These are phyloP conservation scores for Nothophoma quercina DNA, from an alignment of 2,329 filamentous ascomycete genomes.

Conservation along the genomic window DNA sequence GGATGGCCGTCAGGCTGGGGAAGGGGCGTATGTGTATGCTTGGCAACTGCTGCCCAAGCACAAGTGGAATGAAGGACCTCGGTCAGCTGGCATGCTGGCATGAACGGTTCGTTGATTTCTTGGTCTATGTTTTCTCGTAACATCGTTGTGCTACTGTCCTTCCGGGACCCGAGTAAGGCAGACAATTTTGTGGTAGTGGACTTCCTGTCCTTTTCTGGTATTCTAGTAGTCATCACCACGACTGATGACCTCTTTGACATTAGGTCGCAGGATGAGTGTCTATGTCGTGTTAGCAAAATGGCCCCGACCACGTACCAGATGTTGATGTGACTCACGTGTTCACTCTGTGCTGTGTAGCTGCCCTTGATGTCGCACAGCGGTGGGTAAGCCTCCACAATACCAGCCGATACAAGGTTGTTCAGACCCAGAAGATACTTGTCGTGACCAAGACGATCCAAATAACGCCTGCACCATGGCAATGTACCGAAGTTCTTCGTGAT, in stretches of 20 bases:
- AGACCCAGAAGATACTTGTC: slow-evolving; percentile 92
- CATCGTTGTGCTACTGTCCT: slow-evolving; percentile 4
- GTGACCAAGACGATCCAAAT: slow-evolving; percentile 90
- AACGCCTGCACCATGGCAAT: slow-evolving; percentile 87
- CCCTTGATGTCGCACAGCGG: slow-evolving; percentile 92
- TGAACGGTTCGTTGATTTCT: no score
- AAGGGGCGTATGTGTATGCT: no score
- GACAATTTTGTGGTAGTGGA: background rate
- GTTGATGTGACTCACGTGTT: slow-evolving; percentile 74
- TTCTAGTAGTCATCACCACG: slow-evolving; percentile 81
- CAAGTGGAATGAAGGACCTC: no score
- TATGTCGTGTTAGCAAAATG: slow-evolving; percentile 30
- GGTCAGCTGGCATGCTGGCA: no score
- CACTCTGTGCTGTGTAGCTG: slow-evolving; percentile 91
- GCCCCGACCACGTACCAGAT: background rate
- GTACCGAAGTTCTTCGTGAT: slow-evolving; percentile 98
- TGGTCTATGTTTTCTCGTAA: slow-evolving; percentile 11
- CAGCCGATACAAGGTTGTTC: slow-evolving; percentile 82
- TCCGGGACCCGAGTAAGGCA: background rate
- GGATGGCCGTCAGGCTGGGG: no score
- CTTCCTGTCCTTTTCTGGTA: background rate
- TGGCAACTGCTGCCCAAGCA: no score
- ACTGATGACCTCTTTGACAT: slow-evolving; percentile 85
- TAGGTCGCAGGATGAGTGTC: slow-evolving; percentile 50
- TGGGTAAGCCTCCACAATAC: slow-evolving; percentile 89